Base-by-base conservation (phyloP, 768 basidiomycete species). In the Psilocybe cyanescens region DNA sequence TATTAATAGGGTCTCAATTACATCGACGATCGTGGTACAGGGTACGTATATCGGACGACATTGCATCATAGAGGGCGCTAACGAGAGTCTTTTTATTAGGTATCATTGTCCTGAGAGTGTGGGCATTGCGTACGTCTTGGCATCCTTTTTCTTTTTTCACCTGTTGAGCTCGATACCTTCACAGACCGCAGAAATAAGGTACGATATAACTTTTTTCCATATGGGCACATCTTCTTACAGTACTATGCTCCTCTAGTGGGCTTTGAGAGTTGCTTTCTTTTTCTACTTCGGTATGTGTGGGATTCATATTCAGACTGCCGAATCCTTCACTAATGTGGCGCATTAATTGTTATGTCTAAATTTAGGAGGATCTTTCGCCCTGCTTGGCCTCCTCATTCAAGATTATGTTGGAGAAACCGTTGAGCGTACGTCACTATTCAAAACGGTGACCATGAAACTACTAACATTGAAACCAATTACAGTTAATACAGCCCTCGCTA, bases 351-450 rank as follows among this genome's bases (percentile, higher is more conserved):
- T 9, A 14, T 54, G n/a, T 17, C 35, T 28, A 24, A 24, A 29
- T 54, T 9, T 49, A 73, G 72, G 68, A n/a, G 72, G 72, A 16
- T 58, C 64, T 7, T 54, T 64, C 17, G 67, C 67, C 16, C 67
- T 74, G n/a, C 55, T 68, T 8, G 68, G 67, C 3, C 59, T 74
- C 5, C 63, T 68, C 4, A 64, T 74, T 17, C 48, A 68, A 16
- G 71, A 74, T 61, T 74, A 71, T 47, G 64, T 70, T 24, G 68
- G 68, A 11, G 72, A 74, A 49, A 31, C 52, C 16, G 72, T 74
- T 29, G 29, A 63, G 7, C 67, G 72, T 72, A 54, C 19, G 71
- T 69, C 31, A 33, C 53, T n/a, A 19, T 33, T 24, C 17, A 12
- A 41, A 9, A 29, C 39, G 17, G 3, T 31, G 1, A 31, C 29